Base-by-base conservation (phyloP, 2,329 filamentous ascomycete species). In the Pochonia chlamydosporia region DNA sequence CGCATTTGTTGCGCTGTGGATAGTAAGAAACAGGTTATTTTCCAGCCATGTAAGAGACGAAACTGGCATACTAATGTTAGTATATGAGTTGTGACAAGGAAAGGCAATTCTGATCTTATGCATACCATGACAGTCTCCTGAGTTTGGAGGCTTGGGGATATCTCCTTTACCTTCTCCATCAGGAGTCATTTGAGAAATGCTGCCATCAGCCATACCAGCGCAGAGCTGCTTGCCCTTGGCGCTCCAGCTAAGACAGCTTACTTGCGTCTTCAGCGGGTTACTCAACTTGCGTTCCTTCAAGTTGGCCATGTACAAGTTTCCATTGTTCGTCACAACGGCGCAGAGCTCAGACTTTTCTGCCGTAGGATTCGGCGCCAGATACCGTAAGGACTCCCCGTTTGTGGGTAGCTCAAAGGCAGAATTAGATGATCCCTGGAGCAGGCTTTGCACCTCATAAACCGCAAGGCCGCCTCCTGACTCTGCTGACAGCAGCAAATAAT, bases 161-260 rank as follows among this genome's bases (percentile, higher is more conserved):
- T 84, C 76, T 30, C 78, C 90, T 67, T 92, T 93, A 24, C 79
- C 75, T 35, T 78, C 78, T 40, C 92, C 92, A 56, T 89, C 81
- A 0, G 87, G 88, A 7, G 87, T 89, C 79, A 97, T 85, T 64
- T 96, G 91, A 47, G 79, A 78, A 44, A 86, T 83, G 11, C 82
- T 84, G 49, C 93, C 93, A 66, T 96, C 82, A 6, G 76, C 82
- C 56, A 93, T 73, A 14, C 95, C 93, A 55, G 89, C 91, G 39
- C 95, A 84, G 37, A 99, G 73, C 63, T 97, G 92, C 64, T 96
- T 99, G 40, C 93, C 93, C 62, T 85, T 89, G 51, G 82, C 85
- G 64, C 93, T 99, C 93, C 95, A 99, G 47, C 87, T 85, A 5
- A 89, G 78, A 59, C 87, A 93, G 61, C 84, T 90, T 24, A 95